Evolutionary conservation across 2,329 filamentous ascomycete species (phyloP).

Genomic region (Epichloe festucae): DNA sequence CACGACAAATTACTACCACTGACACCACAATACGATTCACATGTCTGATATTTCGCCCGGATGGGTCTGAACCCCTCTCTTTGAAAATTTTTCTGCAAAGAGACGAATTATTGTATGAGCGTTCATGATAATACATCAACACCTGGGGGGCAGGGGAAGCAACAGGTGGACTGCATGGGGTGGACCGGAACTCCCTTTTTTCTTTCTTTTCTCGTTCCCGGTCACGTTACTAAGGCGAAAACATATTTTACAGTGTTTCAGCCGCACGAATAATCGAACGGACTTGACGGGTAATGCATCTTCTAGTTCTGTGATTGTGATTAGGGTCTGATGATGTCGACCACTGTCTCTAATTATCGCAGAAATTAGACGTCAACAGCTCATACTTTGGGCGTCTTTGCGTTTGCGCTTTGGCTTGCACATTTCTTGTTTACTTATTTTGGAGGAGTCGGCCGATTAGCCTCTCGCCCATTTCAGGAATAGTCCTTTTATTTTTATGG

Average conservation of each 20-base stretch:
- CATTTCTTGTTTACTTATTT: neutral
- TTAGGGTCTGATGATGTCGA: neutral
- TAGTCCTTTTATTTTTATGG: constrained; percentile 1
- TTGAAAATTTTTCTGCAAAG: constrained; percentile 8
- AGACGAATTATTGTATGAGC: constrained; percentile 12
- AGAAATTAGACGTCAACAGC: neutral
- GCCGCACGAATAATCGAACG: neutral
- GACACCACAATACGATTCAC: constrained; percentile 8
- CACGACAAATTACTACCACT: neutral
- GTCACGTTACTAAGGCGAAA: neutral
- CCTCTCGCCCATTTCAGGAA: neutral
- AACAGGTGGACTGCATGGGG: neutral
- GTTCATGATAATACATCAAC: constrained; percentile 14
- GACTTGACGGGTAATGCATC: neutral
- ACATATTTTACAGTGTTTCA: neutral
- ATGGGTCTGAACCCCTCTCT: constrained; percentile 8
- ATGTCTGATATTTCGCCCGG: constrained; percentile 12
- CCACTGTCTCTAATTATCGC: neutral
- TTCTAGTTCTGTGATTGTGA: neutral
- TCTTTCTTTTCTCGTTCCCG: neutral
- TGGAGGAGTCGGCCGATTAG: neutral
- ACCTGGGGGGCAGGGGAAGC: neutral
- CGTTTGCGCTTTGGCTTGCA: neutral
- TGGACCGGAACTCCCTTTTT: neutral
- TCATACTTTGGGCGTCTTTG: constrained; percentile 1